phyloP scores from a whole-genome alignment of 2,329 filamentous ascomycete species.

The Alternaria ventricosa region DNA sequence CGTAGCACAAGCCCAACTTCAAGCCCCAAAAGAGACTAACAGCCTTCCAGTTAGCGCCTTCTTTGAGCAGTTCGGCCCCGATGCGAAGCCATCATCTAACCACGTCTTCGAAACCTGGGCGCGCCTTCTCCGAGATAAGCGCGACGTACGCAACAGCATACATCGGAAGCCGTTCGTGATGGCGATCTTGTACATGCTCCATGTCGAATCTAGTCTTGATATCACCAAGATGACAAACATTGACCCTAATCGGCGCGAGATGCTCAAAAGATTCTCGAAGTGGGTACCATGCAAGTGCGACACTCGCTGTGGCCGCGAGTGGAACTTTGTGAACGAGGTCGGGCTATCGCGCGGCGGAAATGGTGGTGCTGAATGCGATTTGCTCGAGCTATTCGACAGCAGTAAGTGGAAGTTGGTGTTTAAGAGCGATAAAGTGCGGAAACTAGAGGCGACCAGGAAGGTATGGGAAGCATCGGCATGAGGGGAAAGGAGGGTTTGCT shows the following conservation, averaged over 20 bases:
- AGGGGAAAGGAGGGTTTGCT: not conserved
- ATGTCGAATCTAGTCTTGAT: constrained; percentile 4
- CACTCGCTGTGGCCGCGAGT: not conserved
- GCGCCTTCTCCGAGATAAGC: constrained; percentile 7
- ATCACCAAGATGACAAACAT: not conserved
- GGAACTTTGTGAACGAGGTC: constrained; percentile 11
- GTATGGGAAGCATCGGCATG: constrained; percentile 1
- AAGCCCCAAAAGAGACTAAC: not conserved
- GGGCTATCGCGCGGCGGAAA: constrained; percentile 3
- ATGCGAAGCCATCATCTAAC: not conserved
- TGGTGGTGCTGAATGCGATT: not conserved
- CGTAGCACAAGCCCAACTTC: not conserved
- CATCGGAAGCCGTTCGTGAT: constrained; percentile 13
- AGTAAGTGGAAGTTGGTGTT: constrained; percentile 6
- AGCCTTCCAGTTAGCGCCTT: not conserved
- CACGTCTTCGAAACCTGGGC: constrained; percentile 5
- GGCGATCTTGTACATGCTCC: constrained; percentile 9
- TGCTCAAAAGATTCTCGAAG: constrained; percentile 6
- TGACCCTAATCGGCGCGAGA: constrained; percentile 9
- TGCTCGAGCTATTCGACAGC: not conserved
- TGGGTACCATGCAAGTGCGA: constrained; percentile 10
- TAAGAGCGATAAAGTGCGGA: not conserved
- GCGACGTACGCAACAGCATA: not conserved
- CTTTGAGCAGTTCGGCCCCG: constrained; percentile 5
- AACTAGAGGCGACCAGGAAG: constrained; percentile 5